Evolutionary conservation across 306 rosid genomes (phyloP).

Genomic region (Arachis stenosperma): DNA sequence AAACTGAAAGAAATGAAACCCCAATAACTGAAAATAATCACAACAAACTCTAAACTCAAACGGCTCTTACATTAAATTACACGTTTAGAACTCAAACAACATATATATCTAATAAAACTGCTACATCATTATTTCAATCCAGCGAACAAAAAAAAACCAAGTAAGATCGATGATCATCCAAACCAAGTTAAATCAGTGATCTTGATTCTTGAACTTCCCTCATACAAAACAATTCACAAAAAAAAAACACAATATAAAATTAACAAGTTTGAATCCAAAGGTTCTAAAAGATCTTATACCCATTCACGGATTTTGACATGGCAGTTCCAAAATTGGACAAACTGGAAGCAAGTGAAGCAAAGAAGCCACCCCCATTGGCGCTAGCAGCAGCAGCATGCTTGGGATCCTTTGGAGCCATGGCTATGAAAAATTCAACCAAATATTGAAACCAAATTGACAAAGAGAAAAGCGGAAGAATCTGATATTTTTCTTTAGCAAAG

Average conservation of each 20-base stretch:
- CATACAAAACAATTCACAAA: slow-evolving; percentile 23
- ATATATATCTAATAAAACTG: slow-evolving; percentile 11
- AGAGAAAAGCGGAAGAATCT: slow-evolving; percentile 20
- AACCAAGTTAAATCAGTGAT: background rate
- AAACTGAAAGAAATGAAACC: slow-evolving; percentile 24
- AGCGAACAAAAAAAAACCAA: background rate
- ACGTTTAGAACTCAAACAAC: slow-evolving; percentile 31
- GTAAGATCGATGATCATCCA: slow-evolving; percentile 23
- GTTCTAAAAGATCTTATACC: slow-evolving; percentile 44
- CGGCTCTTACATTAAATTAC: slow-evolving; percentile 9
- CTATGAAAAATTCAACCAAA: slow-evolving; percentile 32
- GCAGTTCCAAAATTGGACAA: slow-evolving; percentile 63
- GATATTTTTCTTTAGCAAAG: background rate
- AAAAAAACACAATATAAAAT: background rate
- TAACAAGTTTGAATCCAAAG: background rate
- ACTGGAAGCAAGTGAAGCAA: slow-evolving; percentile 72
- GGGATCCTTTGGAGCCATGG: slow-evolving; percentile 70
- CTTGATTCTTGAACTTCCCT: slow-evolving; percentile 2
- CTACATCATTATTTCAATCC: slow-evolving; percentile 6
- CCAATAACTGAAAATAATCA: slow-evolving; percentile 14
- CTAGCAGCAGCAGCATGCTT: slow-evolving; percentile 45
- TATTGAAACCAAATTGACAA: slow-evolving; percentile 25
- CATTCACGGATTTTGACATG: slow-evolving; percentile 75
- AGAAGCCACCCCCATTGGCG: slow-evolving; percentile 55
- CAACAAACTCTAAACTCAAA: background rate